phyloP scores from a whole-genome alignment of 176 grass and related monocot genomes.

The Alopecurus myosuroides region DNA sequence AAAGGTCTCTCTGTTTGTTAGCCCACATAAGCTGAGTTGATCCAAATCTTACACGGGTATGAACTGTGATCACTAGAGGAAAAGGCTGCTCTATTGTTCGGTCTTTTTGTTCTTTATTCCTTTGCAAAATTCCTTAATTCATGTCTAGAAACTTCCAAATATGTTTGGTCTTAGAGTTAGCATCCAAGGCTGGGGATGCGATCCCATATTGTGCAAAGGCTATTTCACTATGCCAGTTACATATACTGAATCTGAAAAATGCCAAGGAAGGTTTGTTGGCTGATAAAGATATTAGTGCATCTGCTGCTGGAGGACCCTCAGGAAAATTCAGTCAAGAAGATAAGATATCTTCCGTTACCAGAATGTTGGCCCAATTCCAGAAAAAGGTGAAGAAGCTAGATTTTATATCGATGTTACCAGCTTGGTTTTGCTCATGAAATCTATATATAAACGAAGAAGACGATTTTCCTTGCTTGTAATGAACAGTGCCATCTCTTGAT shows the following conservation, averaged over 20 bases:
- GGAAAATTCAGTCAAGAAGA: slow-evolving; percentile 34
- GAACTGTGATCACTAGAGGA: too few relatives aligned
- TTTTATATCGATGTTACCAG: neutral
- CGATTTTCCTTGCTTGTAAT: neutral
- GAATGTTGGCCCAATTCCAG: slow-evolving; percentile 59
- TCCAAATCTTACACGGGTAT: too few relatives aligned
- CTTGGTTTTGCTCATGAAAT: neutral
- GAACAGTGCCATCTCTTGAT: slow-evolving; percentile 18
- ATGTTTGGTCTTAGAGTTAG: slow-evolving; percentile 69
- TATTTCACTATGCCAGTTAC: slow-evolving; percentile 67
- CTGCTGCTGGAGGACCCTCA: slow-evolving; percentile 31
- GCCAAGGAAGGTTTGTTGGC: slow-evolving; percentile 22
- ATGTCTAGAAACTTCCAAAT: slow-evolving; percentile 67
- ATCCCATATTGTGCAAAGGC: slow-evolving; percentile 76
- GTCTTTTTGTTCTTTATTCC: too few relatives aligned
- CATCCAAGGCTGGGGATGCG: slow-evolving; percentile 50
- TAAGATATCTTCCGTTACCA: slow-evolving; percentile 58
- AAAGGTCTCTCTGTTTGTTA: too few relatives aligned
- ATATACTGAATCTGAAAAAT: slow-evolving; percentile 41
- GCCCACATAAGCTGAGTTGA: too few relatives aligned
- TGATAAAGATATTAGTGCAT: slow-evolving; percentile 19
- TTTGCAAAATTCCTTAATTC: slow-evolving; percentile 51
- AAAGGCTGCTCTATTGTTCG: too few relatives aligned
- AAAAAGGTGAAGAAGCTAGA: slow-evolving; percentile 61
- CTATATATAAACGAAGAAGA: neutral